Evolutionary conservation across 805 yeast genomes (phyloP).

Genomic region (Zygosaccharomyces kombuchaensis): DNA sequence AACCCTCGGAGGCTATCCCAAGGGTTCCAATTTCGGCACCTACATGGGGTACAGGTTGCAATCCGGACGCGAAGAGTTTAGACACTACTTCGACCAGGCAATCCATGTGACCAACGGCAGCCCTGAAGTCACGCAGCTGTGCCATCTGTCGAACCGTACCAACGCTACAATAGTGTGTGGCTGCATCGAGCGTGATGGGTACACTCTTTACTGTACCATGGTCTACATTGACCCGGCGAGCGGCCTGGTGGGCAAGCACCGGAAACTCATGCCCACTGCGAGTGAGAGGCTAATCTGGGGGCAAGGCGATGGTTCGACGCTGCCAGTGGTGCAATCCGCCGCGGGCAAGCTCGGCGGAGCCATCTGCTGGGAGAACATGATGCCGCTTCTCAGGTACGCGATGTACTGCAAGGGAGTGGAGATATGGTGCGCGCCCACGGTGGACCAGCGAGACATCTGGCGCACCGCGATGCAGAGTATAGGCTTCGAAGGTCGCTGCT

Average conservation of each 20-base stretch:
- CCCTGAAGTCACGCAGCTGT: conserved; percentile 35
- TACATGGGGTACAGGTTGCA: conserved; percentile 41
- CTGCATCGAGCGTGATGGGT: conserved; percentile 39
- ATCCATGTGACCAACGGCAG: conserved; percentile 28
- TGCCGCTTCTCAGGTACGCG: conserved; percentile 40
- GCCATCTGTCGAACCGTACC: conserved; percentile 34
- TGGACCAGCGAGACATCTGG: conserved; percentile 45
- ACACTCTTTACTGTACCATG: conserved; percentile 41
- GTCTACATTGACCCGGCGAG: conserved; percentile 38
- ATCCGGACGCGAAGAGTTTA: conserved; percentile 40
- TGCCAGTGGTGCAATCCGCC: conserved; percentile 36
- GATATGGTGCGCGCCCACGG: conserved; percentile 44
- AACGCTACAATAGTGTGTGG: conserved; percentile 39
- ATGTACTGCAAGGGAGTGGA: conserved; percentile 42
- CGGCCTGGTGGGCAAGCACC: conserved; percentile 41
- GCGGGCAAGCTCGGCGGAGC: conserved; percentile 43
- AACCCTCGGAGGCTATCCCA: conserved; percentile 45
- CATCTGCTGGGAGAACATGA: conserved; percentile 46
- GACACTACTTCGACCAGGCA: conserved; percentile 36
- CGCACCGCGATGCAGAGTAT: conserved; percentile 40
- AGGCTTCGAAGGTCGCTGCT: conserved; percentile 41
- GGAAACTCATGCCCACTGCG: conserved; percentile 44
- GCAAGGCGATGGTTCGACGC: conserved; percentile 44
- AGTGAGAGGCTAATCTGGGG: conserved; percentile 45
- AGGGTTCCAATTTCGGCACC: conserved; percentile 42